Evolutionary conservation across 345 rosid species (phyloP).

Genomic region (Hibiscus tridactylites): DNA sequence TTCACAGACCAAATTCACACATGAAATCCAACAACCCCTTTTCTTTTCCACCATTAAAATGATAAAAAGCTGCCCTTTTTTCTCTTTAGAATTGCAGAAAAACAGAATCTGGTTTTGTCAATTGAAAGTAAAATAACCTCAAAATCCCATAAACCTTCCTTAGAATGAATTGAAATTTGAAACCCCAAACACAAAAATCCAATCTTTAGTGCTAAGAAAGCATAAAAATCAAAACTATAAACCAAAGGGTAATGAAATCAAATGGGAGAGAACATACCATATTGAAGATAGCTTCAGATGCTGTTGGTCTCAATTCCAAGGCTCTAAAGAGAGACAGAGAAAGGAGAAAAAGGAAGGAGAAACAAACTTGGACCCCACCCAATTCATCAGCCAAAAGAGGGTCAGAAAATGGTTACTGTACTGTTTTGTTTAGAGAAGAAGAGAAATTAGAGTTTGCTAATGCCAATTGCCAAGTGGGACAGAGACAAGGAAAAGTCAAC

Average conservation of each 20-base stretch:
- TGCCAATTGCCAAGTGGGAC: background rate
- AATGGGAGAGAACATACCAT: constrained; percentile 17
- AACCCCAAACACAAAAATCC: background rate
- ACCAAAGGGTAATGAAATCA: background rate
- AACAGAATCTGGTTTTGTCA: background rate
- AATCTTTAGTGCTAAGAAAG: background rate
- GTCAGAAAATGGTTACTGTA: background rate
- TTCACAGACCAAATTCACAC: background rate
- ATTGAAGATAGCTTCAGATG: constrained; percentile 15
- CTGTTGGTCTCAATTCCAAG: background rate
- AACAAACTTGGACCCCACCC: background rate
- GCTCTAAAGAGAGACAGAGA: background rate
- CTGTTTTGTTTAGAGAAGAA: background rate
- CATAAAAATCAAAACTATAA: background rate
- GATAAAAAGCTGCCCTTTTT: background rate
- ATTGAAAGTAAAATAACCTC: background rate
- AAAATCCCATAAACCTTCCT: background rate
- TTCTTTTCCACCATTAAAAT: background rate
- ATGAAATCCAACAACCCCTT: background rate
- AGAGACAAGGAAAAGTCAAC: constrained; percentile 11
- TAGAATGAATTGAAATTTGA: background rate
- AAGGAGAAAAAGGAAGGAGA: background rate
- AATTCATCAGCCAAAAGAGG: constrained; percentile 7
- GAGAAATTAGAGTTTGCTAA: background rate
- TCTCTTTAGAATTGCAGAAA: background rate